Base-by-base conservation (phyloP, 192 early-diverging fungal genomes). In the Thamnidium elegans region DNA sequence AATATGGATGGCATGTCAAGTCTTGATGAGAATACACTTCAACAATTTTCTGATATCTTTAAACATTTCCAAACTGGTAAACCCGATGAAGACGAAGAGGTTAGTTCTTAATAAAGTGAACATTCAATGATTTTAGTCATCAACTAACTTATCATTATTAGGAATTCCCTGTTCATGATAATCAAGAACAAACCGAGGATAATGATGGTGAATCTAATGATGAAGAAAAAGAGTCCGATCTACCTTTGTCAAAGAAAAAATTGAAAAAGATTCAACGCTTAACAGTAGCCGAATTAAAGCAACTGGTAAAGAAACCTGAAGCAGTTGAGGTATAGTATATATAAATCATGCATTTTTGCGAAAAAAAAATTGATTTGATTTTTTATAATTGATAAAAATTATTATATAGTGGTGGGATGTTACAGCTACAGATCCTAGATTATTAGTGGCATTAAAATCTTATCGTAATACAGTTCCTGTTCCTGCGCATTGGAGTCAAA, bases 401-500 rank as follows among this genome's bases (percentile, higher is more conserved):
- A 23, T 55, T 21, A 1, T 34, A 45, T 58, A 75, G 78, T 94
- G 94, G 92, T 89, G 90, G 43, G 97, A 99, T 78, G 88, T 91
- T 13, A 96, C 92, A 11, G 92, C 95, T 0, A 80, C 83, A 11
- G 95, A 99, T 62, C 97, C 97, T 1, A 86, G 85, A 46, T 82
- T 99, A 20, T 81, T 98, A 21, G 93, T 97, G 0, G 76, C 89
- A 8, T 77, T 99, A n/a, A 99, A 99, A 72, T 84, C 92, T 4
- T 86, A 84, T 48, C 84, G 95, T 51, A 98, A 98, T 71, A 91
- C 94, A 0, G 96, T 99, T 0, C 95, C 97, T 14, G 91, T 99
- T 4, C 97, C 97, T 1, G 69, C 80, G 13, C 97, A 99, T 74
- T 99, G 97, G 97, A 84, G 82, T 43, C 94, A 96, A 67, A 98